phyloP scores from a whole-genome alignment of 2,329 filamentous ascomycete genomes.

The Epichloe brachyelytri region DNA sequence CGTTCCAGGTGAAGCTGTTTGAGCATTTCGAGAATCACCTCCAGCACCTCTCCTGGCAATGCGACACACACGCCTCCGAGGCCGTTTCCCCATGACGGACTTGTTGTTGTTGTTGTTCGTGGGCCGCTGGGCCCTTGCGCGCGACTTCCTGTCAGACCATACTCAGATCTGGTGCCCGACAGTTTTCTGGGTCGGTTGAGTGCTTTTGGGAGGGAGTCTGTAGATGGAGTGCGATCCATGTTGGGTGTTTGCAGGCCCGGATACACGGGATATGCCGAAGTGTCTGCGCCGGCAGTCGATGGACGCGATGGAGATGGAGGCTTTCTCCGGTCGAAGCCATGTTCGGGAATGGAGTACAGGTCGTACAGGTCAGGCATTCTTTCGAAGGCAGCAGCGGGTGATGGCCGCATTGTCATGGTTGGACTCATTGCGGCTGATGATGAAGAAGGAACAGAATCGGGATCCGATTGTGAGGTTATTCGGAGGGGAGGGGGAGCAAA shows the following conservation, averaged over 20 bases:
- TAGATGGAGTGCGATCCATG: conserved; percentile 10
- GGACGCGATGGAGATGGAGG: conserved; percentile 4
- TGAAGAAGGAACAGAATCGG: neutral
- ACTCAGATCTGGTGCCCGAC: conserved; percentile 9
- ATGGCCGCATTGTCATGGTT: conserved; percentile 7
- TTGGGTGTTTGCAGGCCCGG: conserved; percentile 18
- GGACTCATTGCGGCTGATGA: conserved; percentile 8
- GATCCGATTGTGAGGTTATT: neutral
- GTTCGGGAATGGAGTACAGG: conserved; percentile 5
- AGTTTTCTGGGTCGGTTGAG: conserved; percentile 26
- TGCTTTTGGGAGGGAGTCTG: conserved; percentile 12
- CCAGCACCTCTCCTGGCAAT: conserved; percentile 45
- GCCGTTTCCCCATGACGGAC: conserved; percentile 22
- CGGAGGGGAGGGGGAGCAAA: neutral
- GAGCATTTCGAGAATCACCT: conserved; percentile 41
- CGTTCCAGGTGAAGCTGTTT: conserved; percentile 36
- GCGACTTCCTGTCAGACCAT: neutral
- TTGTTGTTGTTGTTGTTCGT: conserved; percentile 14
- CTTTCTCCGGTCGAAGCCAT: conserved; percentile 7
- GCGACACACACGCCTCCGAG: conserved; percentile 33
- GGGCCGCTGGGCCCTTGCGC: conserved; percentile 14
- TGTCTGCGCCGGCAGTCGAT: conserved; percentile 9
- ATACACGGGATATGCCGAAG: conserved; percentile 18
- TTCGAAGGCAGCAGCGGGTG: conserved; percentile 7
- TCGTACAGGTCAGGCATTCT: conserved; percentile 9